Percentiles rank a stretch among this genome's conserved stretches.
phyloP scores from a whole-genome alignment of 805 yeast species.

The Pichia deserticola region DNA sequence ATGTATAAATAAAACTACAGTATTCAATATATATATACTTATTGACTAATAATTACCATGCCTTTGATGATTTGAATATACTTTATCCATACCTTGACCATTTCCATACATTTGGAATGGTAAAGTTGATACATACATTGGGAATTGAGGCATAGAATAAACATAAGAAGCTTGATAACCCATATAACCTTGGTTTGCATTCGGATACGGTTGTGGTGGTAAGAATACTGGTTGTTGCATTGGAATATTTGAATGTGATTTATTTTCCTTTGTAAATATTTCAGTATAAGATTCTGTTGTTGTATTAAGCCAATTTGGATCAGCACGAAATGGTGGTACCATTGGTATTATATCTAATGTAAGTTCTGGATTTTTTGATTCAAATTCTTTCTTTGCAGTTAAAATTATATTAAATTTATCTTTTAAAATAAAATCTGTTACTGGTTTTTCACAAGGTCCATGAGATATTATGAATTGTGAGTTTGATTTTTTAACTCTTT shows the following conservation, averaged over 20 bases:
- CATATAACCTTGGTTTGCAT: neutral
- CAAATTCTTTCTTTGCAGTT: slow-evolving; percentile 34
- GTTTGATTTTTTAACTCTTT: neutral
- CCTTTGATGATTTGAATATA: neutral
- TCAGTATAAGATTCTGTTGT: slow-evolving; percentile 1
- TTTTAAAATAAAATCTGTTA: slow-evolving; percentile 26
- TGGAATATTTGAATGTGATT: neutral
- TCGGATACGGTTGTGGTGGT: neutral
- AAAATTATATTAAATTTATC: slow-evolving; percentile 46
- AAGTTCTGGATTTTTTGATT: slow-evolving; percentile 12
- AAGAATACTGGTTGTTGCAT: slow-evolving; percentile 2
- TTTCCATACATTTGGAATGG: neutral
- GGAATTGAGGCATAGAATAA: neutral
- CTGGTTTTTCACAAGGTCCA: slow-evolving; percentile 24
- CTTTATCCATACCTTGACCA: slow-evolving; percentile 1
- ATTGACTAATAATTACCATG: neutral
- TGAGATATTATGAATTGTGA: slow-evolving; percentile 28
- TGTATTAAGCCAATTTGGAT: slow-evolving; percentile 4
- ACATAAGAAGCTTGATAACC: neutral
- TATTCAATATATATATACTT: neutral
- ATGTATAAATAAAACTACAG: too few species aligned
- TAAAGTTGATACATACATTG: neutral
- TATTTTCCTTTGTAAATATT: neutral
- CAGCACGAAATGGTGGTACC: neutral
- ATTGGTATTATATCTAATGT: slow-evolving; percentile 1